Conservation (phyloP, 225 moss, liverwort and hornwort species). For the Neckera pumila region DNA sequence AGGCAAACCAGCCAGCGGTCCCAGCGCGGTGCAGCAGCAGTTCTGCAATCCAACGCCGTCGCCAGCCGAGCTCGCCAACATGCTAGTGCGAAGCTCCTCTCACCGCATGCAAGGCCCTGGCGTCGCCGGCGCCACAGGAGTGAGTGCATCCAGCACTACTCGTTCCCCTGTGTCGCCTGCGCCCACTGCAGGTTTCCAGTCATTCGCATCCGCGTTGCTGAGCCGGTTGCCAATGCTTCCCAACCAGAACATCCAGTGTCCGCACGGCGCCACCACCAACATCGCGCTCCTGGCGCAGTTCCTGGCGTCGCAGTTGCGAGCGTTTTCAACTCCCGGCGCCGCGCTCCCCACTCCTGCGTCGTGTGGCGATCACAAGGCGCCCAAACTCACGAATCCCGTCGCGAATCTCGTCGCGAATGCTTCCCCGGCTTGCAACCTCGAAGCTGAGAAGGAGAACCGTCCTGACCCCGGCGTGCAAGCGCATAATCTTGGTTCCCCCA, state of each 20-base stretch:
- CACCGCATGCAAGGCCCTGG: not conserved
- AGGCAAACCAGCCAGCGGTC: not conserved
- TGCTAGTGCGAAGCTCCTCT: slow-evolving; percentile 62
- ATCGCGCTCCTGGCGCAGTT: slow-evolving; percentile 75
- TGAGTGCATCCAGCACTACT: not conserved
- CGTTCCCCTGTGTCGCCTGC: not conserved
- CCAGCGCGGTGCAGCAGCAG: not conserved
- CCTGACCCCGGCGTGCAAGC: not conserved
- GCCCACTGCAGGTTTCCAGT: slow-evolving; percentile 43
- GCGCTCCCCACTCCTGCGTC: not conserved
- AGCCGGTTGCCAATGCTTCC: slow-evolving; percentile 53
- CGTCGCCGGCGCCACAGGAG: not conserved
- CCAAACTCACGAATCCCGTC: not conserved
- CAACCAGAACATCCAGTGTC: slow-evolving; percentile 19
- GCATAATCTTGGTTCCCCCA: slow-evolving; percentile 5
- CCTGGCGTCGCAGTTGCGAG: slow-evolving; percentile 64
- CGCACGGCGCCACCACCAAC: slow-evolving; percentile 40
- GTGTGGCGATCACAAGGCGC: not conserved
- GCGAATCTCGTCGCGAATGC: not conserved
- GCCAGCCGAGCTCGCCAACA: slow-evolving; percentile 80
- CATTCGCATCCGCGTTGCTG: slow-evolving; percentile 49
- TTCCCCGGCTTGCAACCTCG: not conserved
- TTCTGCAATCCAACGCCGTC: slow-evolving; percentile 33
- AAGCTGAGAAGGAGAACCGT: slow-evolving; percentile 1
- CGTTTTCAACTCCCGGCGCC: slow-evolving; percentile 13